Evolutionary conservation across 768 basidiomycete species (phyloP).

Genomic region (Phanerochaete sordida): DNA sequence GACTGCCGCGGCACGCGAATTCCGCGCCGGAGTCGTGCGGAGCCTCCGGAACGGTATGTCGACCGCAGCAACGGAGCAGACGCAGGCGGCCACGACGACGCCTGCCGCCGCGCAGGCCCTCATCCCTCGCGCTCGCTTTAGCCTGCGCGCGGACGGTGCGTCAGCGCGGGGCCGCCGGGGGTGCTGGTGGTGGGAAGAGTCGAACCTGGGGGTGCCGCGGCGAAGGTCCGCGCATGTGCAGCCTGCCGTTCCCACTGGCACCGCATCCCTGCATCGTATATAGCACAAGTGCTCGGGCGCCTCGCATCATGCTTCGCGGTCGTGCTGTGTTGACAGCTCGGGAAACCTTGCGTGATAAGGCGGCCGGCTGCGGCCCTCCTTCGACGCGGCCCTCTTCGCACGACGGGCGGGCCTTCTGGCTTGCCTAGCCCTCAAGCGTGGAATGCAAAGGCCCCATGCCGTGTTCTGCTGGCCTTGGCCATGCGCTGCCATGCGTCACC

Average conservation of each 20-base stretch:
- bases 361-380: too few relatives aligned
- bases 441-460: too few relatives aligned
- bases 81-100: not conserved
- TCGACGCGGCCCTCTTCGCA: too few relatives aligned
- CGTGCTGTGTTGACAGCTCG: not conserved
- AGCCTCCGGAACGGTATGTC: not conserved
- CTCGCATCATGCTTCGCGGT: not conserved
- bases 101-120: not conserved
- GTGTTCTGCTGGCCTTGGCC: too few relatives aligned
- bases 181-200: not conserved
- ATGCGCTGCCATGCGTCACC: too few relatives aligned
- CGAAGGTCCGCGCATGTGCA: not conserved
- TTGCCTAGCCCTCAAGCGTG: too few relatives aligned
- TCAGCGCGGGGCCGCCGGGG: not conserved
- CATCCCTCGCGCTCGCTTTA: not conserved
- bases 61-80: not conserved
- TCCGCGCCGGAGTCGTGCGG: not conserved
- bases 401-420: too few relatives aligned
- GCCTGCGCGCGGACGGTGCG: not conserved
- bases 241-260: not conserved
- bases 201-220: not conserved
- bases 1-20: not conserved
- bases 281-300: not conserved
- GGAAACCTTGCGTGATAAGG: not conserved
- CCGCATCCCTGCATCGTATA: not conserved